Evolutionary conservation across 805 yeast genomes (phyloP).

Genomic region (Ogataea ganodermae): DNA sequence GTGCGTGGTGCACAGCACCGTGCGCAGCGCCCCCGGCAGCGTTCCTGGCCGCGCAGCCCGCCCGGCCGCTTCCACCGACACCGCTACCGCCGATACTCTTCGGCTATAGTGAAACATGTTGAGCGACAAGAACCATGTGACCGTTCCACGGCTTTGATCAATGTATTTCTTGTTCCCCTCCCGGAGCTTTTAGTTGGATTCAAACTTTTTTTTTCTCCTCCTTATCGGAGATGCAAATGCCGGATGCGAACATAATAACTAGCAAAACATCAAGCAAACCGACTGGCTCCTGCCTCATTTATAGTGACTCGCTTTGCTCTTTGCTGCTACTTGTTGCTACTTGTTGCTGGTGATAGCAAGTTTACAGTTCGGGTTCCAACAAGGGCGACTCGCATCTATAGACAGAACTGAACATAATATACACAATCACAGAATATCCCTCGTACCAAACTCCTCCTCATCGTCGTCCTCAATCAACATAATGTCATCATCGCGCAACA

Average conservation of each 20-base stretch:
- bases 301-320: too few relatives aligned
- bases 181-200: not conserved
- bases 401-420: not conserved
- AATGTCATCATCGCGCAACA: conserved; percentile 33
- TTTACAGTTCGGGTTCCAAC: too few relatives aligned
- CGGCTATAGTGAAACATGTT: not conserved
- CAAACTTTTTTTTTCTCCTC: not conserved
- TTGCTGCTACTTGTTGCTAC: not conserved
- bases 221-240: conserved; percentile 1
- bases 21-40: too few relatives aligned
- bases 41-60: too few relatives aligned
- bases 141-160: not conserved
- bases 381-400: too few relatives aligned
- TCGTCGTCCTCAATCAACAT: conserved; percentile 30
- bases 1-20: not conserved
- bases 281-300: too few relatives aligned
- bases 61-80: not conserved
- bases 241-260: not conserved
- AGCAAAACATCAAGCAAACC: conserved; percentile 2
- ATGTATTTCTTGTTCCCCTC: not conserved
- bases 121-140: not conserved
- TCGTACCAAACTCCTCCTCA: conserved; percentile 16
- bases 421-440: conserved; percentile 10
- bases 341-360: too few relatives aligned
- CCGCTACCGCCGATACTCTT: conserved; percentile 2